Base-by-base conservation (phyloP, 148 eudicot genomes). In the Rhododendron kiyosumense region DNA sequence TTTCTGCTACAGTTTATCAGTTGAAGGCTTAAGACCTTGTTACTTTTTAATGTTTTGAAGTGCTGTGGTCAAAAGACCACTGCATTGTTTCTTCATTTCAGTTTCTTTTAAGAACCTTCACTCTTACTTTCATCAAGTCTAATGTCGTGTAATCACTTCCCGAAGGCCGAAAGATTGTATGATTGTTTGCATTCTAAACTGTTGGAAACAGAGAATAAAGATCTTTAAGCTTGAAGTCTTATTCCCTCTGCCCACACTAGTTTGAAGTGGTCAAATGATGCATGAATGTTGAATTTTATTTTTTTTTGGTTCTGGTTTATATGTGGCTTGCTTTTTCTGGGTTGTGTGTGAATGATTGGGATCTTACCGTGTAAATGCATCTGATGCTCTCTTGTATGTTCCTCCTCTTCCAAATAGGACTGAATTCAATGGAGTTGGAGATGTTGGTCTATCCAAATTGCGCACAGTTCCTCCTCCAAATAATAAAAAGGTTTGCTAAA, bases 401-500 rank as follows among this genome's bases (percentile, higher is more conserved):
- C 78, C 26, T 67, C 65, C 17, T 63, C 17, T 54, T 80, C 18
- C 24, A 20, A 26, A 76, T 59, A 91, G 91, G 87, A 54, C 51
- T 86, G 87, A 85, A 78, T 74, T 77, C 15, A 82, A 81, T 57
- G 85, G 75, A 83, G 88, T 78, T 79, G 86, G 61, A 69, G 82
- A 83, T 86, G 13, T 13, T 71, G 85, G 82, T 65, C 36, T 38
- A 54, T 86, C 91, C 34, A 85, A 90, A 51, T 84, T 86, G 32
- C 75, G 48, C 82, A 74, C 87, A 79, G 88, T 83, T 84, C 87
- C 90, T 57, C 85, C 13, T 48, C 86, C 83, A 76, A 87, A 86
- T 84, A 13, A 45, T 38, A 87, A 89, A 67, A 90, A 90, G 93
- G 93, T 91, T 49, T 81, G 89, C 49, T 8, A 38, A 32, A 34